Percentiles rank a stretch among this genome's conserved stretches.
These are phyloP conservation scores for Candida labiduridarum DNA, from an alignment of 1,139 yeast genomes.

Conservation along the genomic window DNA sequence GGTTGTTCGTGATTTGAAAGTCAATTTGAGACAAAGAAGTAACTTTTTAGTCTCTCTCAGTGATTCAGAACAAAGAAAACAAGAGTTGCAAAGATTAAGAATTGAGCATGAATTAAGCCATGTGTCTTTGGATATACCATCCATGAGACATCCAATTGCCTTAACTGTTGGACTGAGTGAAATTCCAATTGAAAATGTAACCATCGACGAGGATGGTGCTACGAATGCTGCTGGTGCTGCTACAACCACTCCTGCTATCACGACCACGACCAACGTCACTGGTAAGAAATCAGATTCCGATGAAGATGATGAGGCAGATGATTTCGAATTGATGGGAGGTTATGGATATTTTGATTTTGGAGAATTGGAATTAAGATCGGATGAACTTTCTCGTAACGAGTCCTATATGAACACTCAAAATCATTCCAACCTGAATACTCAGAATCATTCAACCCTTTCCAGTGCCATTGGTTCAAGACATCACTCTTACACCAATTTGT, in stretches of 20 bases:
- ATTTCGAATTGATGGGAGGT: conserved; percentile 58
- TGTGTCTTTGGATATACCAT: conserved; percentile 30
- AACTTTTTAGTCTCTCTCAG: conserved; percentile 35
- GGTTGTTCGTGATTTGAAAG: conserved; percentile 57
- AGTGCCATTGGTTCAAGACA: conserved; percentile 29
- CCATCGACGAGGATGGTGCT: conserved; percentile 9
- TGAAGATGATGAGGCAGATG: conserved; percentile 17
- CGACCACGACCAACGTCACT: not conserved
- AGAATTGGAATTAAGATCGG: conserved; percentile 43
- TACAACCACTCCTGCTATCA: not conserved
- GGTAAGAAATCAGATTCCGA: not conserved
- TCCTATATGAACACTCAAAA: conserved; percentile 32
- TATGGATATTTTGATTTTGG: conserved; percentile 79
- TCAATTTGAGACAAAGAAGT: conserved; percentile 44
- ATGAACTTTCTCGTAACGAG: conserved; percentile 32
- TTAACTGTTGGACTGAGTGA: conserved; percentile 25
- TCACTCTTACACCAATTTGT: conserved; percentile 35
- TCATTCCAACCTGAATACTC: conserved; percentile 30
- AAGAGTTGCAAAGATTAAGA: conserved; percentile 38
- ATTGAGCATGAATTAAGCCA: conserved; percentile 39
- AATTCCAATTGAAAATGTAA: conserved; percentile 21
- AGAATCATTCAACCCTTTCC: conserved; percentile 22
- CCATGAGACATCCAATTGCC: conserved; percentile 41
- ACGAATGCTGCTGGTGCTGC: not conserved
- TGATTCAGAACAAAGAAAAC: conserved; percentile 37